phyloP scores from a whole-genome alignment of 495 filamentous ascomycete genomes.

The Staphylotrichum longicolle region DNA sequence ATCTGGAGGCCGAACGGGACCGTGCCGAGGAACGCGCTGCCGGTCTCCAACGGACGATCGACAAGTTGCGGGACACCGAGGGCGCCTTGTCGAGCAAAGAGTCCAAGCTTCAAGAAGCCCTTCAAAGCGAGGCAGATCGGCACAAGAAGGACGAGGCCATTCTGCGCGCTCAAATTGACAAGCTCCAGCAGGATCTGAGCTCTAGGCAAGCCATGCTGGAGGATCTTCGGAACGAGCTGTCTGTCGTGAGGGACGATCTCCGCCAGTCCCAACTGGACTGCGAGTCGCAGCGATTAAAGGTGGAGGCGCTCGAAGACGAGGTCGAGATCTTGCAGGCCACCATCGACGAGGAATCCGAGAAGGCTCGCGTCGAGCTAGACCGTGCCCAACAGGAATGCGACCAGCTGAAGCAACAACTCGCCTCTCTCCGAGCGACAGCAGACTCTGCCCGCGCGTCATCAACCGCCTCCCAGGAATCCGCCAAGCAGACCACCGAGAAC shows the following conservation, averaged over 20 bases:
- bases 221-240: conserved; percentile 48
- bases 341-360: conserved; percentile 73
- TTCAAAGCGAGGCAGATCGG: conserved; percentile 42
- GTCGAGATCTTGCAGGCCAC: conserved; percentile 71
- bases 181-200: conserved; percentile 46
- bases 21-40: conserved; percentile 65
- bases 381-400: conserved; percentile 50
- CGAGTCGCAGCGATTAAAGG: conserved; percentile 61
- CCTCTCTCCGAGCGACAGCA: conserved; percentile 21
- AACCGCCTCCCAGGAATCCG: conserved; percentile 27
- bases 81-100: conserved; percentile 65
- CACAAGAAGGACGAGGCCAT: conserved; percentile 43
- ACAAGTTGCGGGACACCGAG: conserved; percentile 67
- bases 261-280: conserved; percentile 64
- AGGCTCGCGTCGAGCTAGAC: conserved; percentile 56
- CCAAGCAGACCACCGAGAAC: conserved; percentile 31
- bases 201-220: conserved; percentile 44
- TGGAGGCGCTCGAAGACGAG: conserved; percentile 76
- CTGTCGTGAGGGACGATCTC: conserved; percentile 63
- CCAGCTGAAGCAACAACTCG: conserved; percentile 51
- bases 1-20: conserved; percentile 63
- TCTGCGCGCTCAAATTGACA: conserved; percentile 45
- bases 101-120: conserved; percentile 57
- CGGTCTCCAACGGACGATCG: conserved; percentile 69
- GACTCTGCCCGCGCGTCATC: conserved; percentile 27